These are phyloP conservation scores for Phytophthora litchii DNA, from an alignment of 352 stramenopile species.

Conservation along the genomic window DNA sequence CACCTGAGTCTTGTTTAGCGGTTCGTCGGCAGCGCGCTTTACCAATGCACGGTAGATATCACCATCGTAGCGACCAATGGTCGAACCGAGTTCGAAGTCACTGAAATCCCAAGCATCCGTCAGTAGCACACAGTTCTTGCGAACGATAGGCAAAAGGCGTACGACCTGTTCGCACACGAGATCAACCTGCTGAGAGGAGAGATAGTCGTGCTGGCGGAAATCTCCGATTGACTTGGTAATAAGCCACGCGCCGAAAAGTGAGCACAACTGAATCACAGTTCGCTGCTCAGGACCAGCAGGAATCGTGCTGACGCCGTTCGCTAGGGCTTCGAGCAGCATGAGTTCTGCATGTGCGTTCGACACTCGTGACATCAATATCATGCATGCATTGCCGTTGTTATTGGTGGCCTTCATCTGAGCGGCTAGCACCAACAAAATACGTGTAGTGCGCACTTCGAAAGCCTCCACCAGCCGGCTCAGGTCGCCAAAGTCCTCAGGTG, in stretches of 20 bases:
- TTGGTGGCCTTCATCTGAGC: constrained; percentile 44
- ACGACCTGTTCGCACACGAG: constrained; percentile 39
- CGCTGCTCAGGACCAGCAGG: constrained; percentile 32
- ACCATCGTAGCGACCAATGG: constrained; percentile 58
- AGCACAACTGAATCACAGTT: constrained; percentile 44
- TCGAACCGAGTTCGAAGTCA: constrained; percentile 72
- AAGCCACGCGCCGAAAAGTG: constrained; percentile 11
- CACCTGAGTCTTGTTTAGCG: constrained; percentile 59
- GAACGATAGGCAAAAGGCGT: constrained; percentile 33
- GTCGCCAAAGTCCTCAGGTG: constrained; percentile 39
- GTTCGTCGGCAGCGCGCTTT: too few relatives aligned
- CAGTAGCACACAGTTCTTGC: constrained; percentile 30
- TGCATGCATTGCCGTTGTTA: constrained; percentile 51
- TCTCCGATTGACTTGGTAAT: constrained; percentile 51
- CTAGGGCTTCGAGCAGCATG: constrained; percentile 45
- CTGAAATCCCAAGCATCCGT: constrained; percentile 50
- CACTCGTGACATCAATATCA: constrained; percentile 53
- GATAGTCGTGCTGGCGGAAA: constrained; percentile 60
- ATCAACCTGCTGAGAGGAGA: constrained; percentile 47
- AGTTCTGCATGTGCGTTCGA: constrained; percentile 55
- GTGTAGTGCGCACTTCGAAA: constrained; percentile 43
- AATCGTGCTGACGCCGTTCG: constrained; percentile 35
- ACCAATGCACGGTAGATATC: too few relatives aligned
- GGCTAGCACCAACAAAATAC: constrained; percentile 33
- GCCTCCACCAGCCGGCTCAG: constrained; percentile 39